Percentiles rank a stretch among this genome's conserved stretches.
These are phyloP conservation scores for Colletotrichum karsti DNA, from an alignment of 2,329 filamentous ascomycete species.

Conservation along the genomic window DNA sequence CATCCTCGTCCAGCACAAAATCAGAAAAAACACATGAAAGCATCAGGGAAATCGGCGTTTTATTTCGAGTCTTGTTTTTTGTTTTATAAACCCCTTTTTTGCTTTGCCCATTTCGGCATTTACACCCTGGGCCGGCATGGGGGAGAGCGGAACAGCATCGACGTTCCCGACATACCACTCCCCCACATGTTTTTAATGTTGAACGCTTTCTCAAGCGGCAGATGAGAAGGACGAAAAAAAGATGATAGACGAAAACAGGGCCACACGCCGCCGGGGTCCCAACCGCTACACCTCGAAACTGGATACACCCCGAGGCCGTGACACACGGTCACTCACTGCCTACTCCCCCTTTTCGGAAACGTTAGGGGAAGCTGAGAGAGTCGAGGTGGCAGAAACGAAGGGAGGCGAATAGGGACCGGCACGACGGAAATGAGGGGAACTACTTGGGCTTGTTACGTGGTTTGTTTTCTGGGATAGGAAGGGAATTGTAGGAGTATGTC, in stretches of 20 bases:
- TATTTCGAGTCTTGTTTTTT: slow-evolving; percentile 14
- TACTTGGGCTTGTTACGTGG: not conserved
- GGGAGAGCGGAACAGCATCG: not conserved
- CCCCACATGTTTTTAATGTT: slow-evolving; percentile 26
- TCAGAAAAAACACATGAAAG: slow-evolving; percentile 7
- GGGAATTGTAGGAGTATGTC: slow-evolving; percentile 25
- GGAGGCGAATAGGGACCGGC: not conserved
- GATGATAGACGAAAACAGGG: slow-evolving; percentile 8
- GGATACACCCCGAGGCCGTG: not conserved
- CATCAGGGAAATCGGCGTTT: slow-evolving; percentile 27
- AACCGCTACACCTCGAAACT: not conserved
- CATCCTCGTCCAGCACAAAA: slow-evolving; percentile 13
- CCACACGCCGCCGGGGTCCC: not conserved
- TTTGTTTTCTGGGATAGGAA: slow-evolving; percentile 1
- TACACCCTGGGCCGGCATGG: slow-evolving; percentile 15
- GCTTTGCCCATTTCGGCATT: slow-evolving; percentile 4
- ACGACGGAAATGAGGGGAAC: slow-evolving; percentile 14
- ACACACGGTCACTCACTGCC: slow-evolving; percentile 4
- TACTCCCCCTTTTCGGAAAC: no score
- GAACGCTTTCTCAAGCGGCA: slow-evolving; percentile 5
- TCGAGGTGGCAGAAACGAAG: not conserved
- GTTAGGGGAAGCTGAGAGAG: no score
- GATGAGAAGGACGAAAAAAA: not conserved
- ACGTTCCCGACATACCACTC: not conserved
- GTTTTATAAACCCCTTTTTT: not conserved